These are phyloP conservation scores for Moricandia arvensis DNA, from an alignment of 345 rosid species.

Conservation along the genomic window DNA sequence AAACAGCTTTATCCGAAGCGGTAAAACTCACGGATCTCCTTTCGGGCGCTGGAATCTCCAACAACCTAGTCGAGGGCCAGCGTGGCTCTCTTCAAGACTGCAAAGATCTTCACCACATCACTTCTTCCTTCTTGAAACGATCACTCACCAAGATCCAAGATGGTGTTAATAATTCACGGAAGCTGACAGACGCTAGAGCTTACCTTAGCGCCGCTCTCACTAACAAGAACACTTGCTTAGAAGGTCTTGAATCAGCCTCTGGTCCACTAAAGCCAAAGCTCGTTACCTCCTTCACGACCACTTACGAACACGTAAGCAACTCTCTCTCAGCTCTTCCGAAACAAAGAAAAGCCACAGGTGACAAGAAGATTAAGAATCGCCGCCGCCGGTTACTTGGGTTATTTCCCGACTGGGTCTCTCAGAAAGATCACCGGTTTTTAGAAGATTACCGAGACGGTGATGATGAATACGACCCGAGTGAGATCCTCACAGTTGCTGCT, in stretches of 20 bases:
- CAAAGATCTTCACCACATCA: slow-evolving; percentile 73
- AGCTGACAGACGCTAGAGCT: slow-evolving; percentile 56
- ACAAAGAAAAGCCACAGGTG: background rate
- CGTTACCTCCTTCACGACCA: slow-evolving; percentile 41
- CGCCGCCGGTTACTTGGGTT: slow-evolving; percentile 54
- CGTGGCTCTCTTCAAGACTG: slow-evolving; percentile 82
- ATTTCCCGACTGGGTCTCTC: slow-evolving; percentile 58
- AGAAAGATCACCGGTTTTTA: slow-evolving; percentile 52
- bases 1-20: slow-evolving; percentile 63
- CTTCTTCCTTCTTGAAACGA: slow-evolving; percentile 46
- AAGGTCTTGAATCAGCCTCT: slow-evolving; percentile 70
- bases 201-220: slow-evolving; percentile 79
- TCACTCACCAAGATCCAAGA: slow-evolving; percentile 48
- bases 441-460: slow-evolving; percentile 30
- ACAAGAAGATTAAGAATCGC: slow-evolving; percentile 21
- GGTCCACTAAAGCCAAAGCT: slow-evolving; percentile 61
- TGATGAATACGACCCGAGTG: slow-evolving; percentile 55
- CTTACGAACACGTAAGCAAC: slow-evolving; percentile 78
- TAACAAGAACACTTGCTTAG: slow-evolving; percentile 86
- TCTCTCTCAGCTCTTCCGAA: slow-evolving; percentile 64
- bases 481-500: slow-evolving; percentile 58
- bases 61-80: slow-evolving; percentile 55
- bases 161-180: slow-evolving; percentile 29
- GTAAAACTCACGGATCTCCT: slow-evolving; percentile 53
- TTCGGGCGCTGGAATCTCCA: slow-evolving; percentile 26